Percentiles rank a stretch among this genome's conserved stretches.
phyloP scores from a whole-genome alignment of 352 stramenopile genomes.

The Plasmopara halstedii region DNA sequence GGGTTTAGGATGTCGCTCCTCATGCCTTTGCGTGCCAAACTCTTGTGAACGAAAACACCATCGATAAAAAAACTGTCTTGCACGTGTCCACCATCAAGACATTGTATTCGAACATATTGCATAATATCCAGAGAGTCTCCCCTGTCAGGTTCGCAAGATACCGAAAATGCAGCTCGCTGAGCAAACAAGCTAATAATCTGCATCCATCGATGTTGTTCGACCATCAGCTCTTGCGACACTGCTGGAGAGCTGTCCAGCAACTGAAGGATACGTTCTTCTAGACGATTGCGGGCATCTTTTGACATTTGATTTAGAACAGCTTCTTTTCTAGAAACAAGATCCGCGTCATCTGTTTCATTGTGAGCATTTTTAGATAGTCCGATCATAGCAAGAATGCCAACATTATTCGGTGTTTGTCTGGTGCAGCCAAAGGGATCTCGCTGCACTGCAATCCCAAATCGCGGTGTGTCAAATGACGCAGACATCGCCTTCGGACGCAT shows the following conservation, averaged over 20 bases:
- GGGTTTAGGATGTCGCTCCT: conserved; percentile 71
- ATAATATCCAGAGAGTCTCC: conserved; percentile 79
- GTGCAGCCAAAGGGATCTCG: conserved; percentile 44
- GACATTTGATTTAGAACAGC: conserved; percentile 46
- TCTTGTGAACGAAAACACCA: conserved; percentile 84
- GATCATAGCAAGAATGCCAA: conserved; percentile 46
- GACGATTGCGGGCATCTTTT: conserved; percentile 45
- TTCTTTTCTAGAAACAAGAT: conserved; percentile 31
- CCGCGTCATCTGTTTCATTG: conserved; percentile 42
- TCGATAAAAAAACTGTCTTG: conserved; percentile 86
- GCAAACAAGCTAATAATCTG: conserved; percentile 72
- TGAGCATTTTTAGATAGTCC: conserved; percentile 56
- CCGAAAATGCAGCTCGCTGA: conserved; percentile 47
- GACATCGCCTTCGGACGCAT: conserved; percentile 49
- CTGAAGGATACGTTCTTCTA: conserved; percentile 72
- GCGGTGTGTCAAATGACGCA: conserved; percentile 47
- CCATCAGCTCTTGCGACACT: conserved; percentile 49
- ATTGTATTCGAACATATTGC: conserved; percentile 81
- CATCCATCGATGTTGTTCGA: conserved; percentile 78
- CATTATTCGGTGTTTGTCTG: conserved; percentile 33
- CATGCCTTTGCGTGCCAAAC: conserved; percentile 76
- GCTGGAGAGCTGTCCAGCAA: conserved; percentile 45
- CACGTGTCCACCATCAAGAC: conserved; percentile 59
- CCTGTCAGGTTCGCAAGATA: conserved; percentile 59
- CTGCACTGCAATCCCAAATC: conserved; percentile 40